Percentiles rank a stretch among this genome's conserved stretches.
Evolutionary conservation across 768 basidiomycete species (phyloP).

Genomic region (Serendipita sp.): DNA sequence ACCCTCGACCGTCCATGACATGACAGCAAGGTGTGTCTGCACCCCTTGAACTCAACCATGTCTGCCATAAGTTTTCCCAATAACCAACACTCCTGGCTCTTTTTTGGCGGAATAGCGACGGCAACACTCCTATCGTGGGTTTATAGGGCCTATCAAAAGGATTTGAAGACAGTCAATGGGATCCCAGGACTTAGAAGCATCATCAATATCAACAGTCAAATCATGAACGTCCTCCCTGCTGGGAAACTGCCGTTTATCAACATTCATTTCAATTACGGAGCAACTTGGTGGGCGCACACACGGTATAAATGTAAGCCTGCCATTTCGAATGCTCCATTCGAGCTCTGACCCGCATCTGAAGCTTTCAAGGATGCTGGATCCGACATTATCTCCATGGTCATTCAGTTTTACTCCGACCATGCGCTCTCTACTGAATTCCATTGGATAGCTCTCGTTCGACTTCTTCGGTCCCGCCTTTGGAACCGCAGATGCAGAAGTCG

Average conservation of each 20-base stretch:
- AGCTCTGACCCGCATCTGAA: not conserved
- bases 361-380: not conserved
- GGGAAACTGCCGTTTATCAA: not conserved
- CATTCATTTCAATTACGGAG: not conserved
- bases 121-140: too few species aligned
- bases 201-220: not conserved
- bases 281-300: not conserved
- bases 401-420: not conserved
- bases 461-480: not conserved
- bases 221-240: not conserved
- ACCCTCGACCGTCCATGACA: too few species aligned
- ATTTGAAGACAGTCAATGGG: not conserved
- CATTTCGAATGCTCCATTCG: not conserved
- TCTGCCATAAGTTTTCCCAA: too few species aligned
- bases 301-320: not conserved
- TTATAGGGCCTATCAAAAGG: not conserved
- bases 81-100: too few species aligned
- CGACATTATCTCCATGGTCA: conserved; percentile 2
- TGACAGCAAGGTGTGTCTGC: too few species aligned
- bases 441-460: not conserved
- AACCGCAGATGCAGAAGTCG: not conserved
- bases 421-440: too few species aligned
- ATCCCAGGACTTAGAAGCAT: not conserved
- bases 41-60: too few species aligned
- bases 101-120: too few species aligned